Conservation (phyloP, 257 asterid species). For the Scutellaria baicalensis region DNA sequence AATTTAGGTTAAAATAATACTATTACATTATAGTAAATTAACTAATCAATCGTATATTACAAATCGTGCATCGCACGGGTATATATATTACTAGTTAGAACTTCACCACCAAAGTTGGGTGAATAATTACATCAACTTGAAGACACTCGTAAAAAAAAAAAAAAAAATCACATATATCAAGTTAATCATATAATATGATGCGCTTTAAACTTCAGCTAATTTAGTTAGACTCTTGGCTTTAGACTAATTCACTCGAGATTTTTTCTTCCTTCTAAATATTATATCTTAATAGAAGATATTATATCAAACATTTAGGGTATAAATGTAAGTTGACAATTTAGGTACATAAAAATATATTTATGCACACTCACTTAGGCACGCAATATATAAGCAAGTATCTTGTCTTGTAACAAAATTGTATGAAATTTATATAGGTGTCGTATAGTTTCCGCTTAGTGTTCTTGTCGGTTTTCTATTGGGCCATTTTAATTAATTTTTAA, state of each 20-base stretch:
- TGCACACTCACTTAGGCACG: too few relatives aligned
- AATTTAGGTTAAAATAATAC: too few relatives aligned
- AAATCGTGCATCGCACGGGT: too few relatives aligned
- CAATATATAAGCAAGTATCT: background rate
- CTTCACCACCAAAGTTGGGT: background rate
- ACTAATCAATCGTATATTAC: too few relatives aligned
- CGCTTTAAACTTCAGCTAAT: too few relatives aligned
- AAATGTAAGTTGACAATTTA: background rate
- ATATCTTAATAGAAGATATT: background rate
- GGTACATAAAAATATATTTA: background rate
- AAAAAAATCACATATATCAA: too few relatives aligned
- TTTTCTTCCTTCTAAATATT: too few relatives aligned
- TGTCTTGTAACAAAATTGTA: background rate
- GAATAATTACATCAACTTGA: background rate
- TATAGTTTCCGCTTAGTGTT: constrained; percentile 11
- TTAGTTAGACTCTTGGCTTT: too few relatives aligned
- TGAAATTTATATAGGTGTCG: constrained; percentile 6
- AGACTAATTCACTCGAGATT: too few relatives aligned
- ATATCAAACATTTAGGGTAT: background rate
- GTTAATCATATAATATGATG: too few relatives aligned
- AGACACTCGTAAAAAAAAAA: background rate
- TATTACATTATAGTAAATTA: too few relatives aligned
- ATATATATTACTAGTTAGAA: background rate
- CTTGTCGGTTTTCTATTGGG: background rate
- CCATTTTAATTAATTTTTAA: constrained; percentile 4